These are phyloP conservation scores for Daldinia grandis DNA, from an alignment of 495 filamentous ascomycete species.

Conservation along the genomic window DNA sequence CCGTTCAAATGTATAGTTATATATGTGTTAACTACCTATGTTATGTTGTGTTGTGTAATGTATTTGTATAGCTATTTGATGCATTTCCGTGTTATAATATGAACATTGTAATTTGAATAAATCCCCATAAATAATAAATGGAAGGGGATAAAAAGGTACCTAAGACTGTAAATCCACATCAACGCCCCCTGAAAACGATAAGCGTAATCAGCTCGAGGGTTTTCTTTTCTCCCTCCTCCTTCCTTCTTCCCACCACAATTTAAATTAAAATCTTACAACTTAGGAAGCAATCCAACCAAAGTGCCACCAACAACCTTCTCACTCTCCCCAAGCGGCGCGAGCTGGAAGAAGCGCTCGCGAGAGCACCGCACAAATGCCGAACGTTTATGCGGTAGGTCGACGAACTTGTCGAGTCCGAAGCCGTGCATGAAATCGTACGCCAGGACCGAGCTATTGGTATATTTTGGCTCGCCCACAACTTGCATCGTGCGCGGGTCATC, in stretches of 20 bases:
- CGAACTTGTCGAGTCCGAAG: slow-evolving; percentile 69
- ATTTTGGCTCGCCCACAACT: slow-evolving; percentile 73
- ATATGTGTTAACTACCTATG: too few relatives aligned
- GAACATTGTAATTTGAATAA: not conserved
- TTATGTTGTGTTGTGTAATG: too few relatives aligned
- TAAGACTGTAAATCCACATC: not conserved
- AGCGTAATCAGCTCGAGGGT: not conserved
- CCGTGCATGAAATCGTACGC: slow-evolving; percentile 73
- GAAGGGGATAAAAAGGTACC: not conserved
- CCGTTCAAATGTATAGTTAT: not conserved
- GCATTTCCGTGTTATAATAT: not conserved
- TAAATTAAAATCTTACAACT: slow-evolving; percentile 47
- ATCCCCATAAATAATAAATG: not conserved
- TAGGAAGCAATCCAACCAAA: slow-evolving; percentile 55
- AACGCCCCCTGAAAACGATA: not conserved
- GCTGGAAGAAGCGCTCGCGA: slow-evolving; percentile 73
- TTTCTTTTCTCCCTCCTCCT: not conserved
- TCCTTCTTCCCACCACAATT: not conserved
- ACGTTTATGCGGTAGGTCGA: slow-evolving; percentile 72
- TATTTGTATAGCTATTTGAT: not conserved
- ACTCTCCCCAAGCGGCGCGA: slow-evolving; percentile 65
- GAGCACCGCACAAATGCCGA: slow-evolving; percentile 67
- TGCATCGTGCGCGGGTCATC: slow-evolving; percentile 71
- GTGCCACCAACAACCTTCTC: slow-evolving; percentile 58
- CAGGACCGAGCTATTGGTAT: slow-evolving; percentile 66